Evolutionary conservation across 768 basidiomycete genomes (phyloP).

Genomic region (Lyophyllum atratum): DNA sequence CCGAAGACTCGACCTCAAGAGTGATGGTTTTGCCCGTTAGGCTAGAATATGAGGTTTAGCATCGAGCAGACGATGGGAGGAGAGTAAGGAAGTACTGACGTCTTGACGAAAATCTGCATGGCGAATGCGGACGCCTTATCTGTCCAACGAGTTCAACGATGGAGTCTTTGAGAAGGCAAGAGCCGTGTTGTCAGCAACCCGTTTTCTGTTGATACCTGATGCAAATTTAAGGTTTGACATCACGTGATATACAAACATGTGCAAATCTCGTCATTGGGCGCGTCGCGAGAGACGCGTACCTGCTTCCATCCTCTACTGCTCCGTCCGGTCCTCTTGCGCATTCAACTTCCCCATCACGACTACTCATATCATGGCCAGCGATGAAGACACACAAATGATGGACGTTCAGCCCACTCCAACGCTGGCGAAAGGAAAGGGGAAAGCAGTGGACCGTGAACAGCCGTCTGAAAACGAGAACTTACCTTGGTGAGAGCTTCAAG

Average conservation of each 20-base stretch:
- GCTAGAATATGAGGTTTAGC: constrained; percentile 41
- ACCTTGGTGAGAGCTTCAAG: constrained; percentile 67
- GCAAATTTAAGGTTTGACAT: constrained; percentile 15
- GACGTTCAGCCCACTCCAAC: constrained; percentile 42
- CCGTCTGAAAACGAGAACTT: constrained; percentile 64
- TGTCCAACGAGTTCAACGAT: constrained; percentile 88
- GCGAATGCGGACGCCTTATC: constrained; percentile 69
- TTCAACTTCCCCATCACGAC: neutral
- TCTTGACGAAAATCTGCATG: constrained; percentile 99
- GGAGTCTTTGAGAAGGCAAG: constrained; percentile 93
- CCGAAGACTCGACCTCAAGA: constrained; percentile 96
- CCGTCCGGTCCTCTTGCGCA: neutral
- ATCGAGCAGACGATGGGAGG: neutral
- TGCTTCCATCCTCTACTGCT: neutral
- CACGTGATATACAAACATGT: constrained; percentile 6
- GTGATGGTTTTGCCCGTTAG: constrained; percentile 99
- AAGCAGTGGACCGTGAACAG: constrained; percentile 44
- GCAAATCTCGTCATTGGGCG: constrained; percentile 5
- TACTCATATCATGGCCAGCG: constrained; percentile 49
- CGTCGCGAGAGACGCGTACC: constrained; percentile 15
- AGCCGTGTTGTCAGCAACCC: constrained; percentile 34
- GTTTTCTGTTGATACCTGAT: constrained; percentile 19
- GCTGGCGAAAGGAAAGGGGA: constrained; percentile 72
- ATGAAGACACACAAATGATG: constrained; percentile 55
- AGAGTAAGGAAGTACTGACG: constrained; percentile 49